Evolutionary conservation across 2,329 filamentous ascomycete genomes (phyloP), one percentile per base, ranked within the genome.

Genomic region (Thielaviopsis ethacetica): DNA sequence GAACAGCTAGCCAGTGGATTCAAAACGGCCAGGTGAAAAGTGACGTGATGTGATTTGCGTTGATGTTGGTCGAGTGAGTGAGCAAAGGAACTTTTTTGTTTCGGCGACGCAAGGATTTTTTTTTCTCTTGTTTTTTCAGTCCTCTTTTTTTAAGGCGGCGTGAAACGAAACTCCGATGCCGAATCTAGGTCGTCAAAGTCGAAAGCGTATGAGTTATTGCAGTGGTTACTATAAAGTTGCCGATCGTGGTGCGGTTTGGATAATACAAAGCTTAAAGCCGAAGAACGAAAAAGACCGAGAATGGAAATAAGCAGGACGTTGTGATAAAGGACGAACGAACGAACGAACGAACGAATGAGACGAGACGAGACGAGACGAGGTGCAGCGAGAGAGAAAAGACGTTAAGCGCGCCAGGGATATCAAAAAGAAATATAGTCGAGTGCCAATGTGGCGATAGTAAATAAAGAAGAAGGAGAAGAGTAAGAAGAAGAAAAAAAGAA

Each of bases 41-140:
- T 58, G 50, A 58, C 50, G 56, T 44, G 38, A n/a, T 44, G 38
- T 58, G 56, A 58, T 58, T 50, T 58, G 19, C 26, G 50, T 13
- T 22, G 21, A 27, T 44, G 38, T 5, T 15, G 38, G 17, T 17
- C 34, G 9, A 41, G 5, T n/a, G 17, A 44, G 38, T n/a, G 7
- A 3, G 24, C 24, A 44, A 44, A n/a, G 30, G 30, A 12, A 26
- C 24, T 12, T 44, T 50, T 22, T 50, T 57, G 17, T 27, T 27
- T 38, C 19, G 30, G 26, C 55, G 49, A 50, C 7, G 24, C 22
- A 7, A 24, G 38, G 38, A 44, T 44, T 44, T 44, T 44, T 44
- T n/a, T 44, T 44, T 44, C 7, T n/a, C 10, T 15, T 44, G 10
- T 44, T n/a, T 44, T 15, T 9, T 34, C 30, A 6, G 5, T 34